A percentile compares a stretch with the other conserved stretches of the same genome.
phyloP scores from a whole-genome alignment of 306 rosid genomes.

The Malus domestica region ASM211411v1 NC_041803.1:24880001-24880500 shows the following conservation, averaged over 20 bases:
- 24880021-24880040: conserved; percentile 71
- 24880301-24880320: background rate
- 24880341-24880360: background rate
- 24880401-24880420: background rate
- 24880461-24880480: background rate
- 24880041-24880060: conserved; percentile 80
- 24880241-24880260: conserved; percentile 66
- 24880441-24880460: background rate
- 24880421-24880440: background rate
- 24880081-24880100: conserved; percentile 74
- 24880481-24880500: background rate
- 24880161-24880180: background rate
- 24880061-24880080: conserved; percentile 83
- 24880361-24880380: background rate
- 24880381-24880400: background rate
- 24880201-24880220: conserved; percentile 57
- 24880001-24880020: conserved; percentile 48
- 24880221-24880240: conserved; percentile 64
- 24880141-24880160: background rate
- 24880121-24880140: conserved; percentile 33
- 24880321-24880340: background rate
- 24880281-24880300: conserved; percentile 50
- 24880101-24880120: conserved; percentile 92
- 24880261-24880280: conserved; percentile 69
- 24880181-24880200: background rate